Evolutionary conservation across 2,329 filamentous ascomycete genomes (phyloP).

Genomic region (Helotiales sp.): DNA sequence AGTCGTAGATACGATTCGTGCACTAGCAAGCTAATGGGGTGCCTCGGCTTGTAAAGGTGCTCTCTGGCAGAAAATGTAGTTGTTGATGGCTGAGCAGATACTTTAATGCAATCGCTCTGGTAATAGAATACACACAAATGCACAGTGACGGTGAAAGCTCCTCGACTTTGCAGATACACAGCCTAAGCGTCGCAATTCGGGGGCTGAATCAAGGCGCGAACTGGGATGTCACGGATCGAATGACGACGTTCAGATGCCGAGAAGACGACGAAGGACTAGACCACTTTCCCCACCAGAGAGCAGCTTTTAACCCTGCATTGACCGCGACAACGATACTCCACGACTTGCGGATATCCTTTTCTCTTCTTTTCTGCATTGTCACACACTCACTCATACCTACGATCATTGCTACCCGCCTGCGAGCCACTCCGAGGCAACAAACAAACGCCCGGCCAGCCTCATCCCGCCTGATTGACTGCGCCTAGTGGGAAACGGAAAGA

Average conservation of each 20-base stretch:
- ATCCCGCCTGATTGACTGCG: slow-evolving; percentile 5
- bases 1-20: not conserved
- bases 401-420: not conserved
- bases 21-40: not conserved
- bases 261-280: not conserved
- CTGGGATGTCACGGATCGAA: not conserved
- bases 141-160: no score
- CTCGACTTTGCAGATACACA: no score
- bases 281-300: not conserved
- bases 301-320: not conserved
- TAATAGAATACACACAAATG: no score
- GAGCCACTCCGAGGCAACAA: not conserved
- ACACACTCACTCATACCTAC: not conserved
- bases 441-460: slow-evolving; percentile 4
- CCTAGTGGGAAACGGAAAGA: slow-evolving; percentile 6
- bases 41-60: not conserved
- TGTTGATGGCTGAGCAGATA: not conserved
- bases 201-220: not conserved
- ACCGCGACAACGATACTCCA: not conserved
- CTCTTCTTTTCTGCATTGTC: not conserved
- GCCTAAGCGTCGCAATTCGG: not conserved
- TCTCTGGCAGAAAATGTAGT: not conserved
- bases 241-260: not conserved
- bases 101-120: not conserved
- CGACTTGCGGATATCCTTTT: not conserved